Evolutionary conservation across 139 green algal species (phyloP), one percentile per base, ranked within the genome.

Genomic region (Tetraselmis striata): DNA sequence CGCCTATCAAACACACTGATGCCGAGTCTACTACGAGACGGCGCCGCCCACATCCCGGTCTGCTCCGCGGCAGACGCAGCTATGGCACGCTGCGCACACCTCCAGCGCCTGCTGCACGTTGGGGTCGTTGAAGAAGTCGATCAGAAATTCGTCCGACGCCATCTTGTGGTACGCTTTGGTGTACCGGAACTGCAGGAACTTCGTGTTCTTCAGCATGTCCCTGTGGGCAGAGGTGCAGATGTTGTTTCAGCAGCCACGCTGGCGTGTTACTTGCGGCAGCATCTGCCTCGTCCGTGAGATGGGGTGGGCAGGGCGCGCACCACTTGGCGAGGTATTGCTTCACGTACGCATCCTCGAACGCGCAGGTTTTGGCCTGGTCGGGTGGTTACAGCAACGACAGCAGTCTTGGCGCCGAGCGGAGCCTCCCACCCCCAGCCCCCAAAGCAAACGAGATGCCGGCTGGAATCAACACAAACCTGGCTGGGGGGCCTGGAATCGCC

Each of bases 141-240:
- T n/a, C 0, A 87, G 1, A 1, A 92, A 81, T 81, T 92, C 87
- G 24, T 76, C 32, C 0, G 29, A 85, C 81, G 82, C 83, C 81
- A 92, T 84, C 32, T 90, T 90, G 77, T 91, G 87, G 59, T 91
- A 92, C 29, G 87, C 82, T 32, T 91, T 92, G 1, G 77, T 88
- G 81, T 91, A 92, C 24, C 82, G 83, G 31, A 92, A 90, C 1
- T 79, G 59, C 2, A 85, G 67, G 75, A 82, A 83, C 23, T 81
- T 75, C 32, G 81, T 74, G 32, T 28, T 75, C 23, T 81, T 84
- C 22, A 31, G 31, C 58, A 91, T 86, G 80, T 88, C 86, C 86
- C 88, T 91, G 86, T 26, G 75, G 26, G 45, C 5, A 18, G 11
- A 18, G 45, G n/a, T n/a, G n/a, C n/a, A n/a, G n/a, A n/a, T n/a